A percentile compares a stretch with the other conserved stretches of the same genome.
Evolutionary conservation across 768 basidiomycete genomes (phyloP).

Genomic region (Cystofilobasidium capitatum): DNA sequence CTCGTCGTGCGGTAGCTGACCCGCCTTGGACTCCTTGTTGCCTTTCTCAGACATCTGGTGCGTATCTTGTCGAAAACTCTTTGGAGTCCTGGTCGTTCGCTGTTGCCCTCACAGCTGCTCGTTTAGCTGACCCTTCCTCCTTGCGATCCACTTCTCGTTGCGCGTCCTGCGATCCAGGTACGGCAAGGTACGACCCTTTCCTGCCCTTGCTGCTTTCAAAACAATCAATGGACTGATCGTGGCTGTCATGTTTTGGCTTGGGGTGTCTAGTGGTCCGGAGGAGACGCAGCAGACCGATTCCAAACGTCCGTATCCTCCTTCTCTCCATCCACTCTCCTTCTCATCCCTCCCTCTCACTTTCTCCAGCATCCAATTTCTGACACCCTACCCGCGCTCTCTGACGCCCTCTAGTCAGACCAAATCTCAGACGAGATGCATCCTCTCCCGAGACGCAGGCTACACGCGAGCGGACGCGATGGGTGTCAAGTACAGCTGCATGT

Average conservation of each 20-base stretch:
- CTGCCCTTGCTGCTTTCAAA: neutral
- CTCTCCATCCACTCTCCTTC: neutral
- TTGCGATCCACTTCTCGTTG: neutral
- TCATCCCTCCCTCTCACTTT: neutral
- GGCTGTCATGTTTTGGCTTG: too few relatives aligned
- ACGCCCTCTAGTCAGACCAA: slow-evolving; percentile 63
- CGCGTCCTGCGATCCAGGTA: slow-evolving; percentile 1
- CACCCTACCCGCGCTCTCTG: neutral
- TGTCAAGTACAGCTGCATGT: slow-evolving; percentile 85
- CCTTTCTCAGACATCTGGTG: slow-evolving; percentile 69
- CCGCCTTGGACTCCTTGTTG: neutral
- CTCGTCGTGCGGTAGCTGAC: slow-evolving; percentile 27
- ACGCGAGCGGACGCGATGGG: slow-evolving; percentile 91
- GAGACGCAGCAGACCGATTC: slow-evolving; percentile 91
- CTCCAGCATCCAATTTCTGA: neutral
- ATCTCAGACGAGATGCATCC: slow-evolving; percentile 81
- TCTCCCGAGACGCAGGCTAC: slow-evolving; percentile 79
- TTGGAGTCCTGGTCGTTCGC: neutral
- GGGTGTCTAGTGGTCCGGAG: slow-evolving; percentile 74
- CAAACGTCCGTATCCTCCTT: slow-evolving; percentile 58
- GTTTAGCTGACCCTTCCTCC: slow-evolving; percentile 5
- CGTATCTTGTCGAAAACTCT: neutral
- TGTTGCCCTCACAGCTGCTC: neutral
- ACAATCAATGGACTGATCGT: slow-evolving; percentile 1
- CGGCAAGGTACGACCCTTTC: slow-evolving; percentile 13